Percentiles rank a stretch among this genome's conserved stretches.
Evolutionary conservation across 2,329 filamentous ascomycete genomes (phyloP).

Genomic region (Pseudonectria foliicola): DNA sequence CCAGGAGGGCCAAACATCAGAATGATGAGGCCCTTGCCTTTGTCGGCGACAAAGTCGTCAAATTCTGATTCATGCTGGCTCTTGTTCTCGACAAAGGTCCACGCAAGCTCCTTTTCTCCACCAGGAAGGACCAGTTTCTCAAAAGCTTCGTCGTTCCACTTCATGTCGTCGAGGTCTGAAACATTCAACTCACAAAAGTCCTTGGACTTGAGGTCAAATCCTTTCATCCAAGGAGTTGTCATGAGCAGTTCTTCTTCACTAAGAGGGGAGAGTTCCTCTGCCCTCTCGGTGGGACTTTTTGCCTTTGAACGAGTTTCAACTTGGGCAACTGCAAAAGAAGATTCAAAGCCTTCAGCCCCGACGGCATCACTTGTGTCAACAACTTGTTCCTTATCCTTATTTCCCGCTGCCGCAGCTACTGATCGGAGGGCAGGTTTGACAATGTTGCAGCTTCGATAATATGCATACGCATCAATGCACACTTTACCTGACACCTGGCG

Average conservation of each 20-base stretch:
- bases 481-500: slow-evolving; percentile 21
- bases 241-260: slow-evolving; percentile 30
- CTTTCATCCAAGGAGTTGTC: slow-evolving; percentile 30
- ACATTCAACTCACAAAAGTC: slow-evolving; percentile 16
- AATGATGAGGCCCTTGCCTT: slow-evolving; percentile 37
- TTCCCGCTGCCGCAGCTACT: not conserved
- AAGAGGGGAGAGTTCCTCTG: slow-evolving; percentile 20
- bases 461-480: slow-evolving; percentile 29
- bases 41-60: slow-evolving; percentile 30
- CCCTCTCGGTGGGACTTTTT: slow-evolving; percentile 7
- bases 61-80: slow-evolving; percentile 16
- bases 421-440: slow-evolving; percentile 21
- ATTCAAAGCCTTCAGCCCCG: slow-evolving; percentile 2
- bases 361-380: slow-evolving; percentile 2
- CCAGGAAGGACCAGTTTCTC: slow-evolving; percentile 30
- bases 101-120: slow-evolving; percentile 31
- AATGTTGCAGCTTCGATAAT: slow-evolving; percentile 24
- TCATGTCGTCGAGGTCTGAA: slow-evolving; percentile 12
- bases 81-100: slow-evolving; percentile 32
- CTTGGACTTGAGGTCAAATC: slow-evolving; percentile 31
- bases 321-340: slow-evolving; percentile 5
- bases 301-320: slow-evolving; percentile 4
- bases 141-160: slow-evolving; percentile 31
- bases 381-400: not conserved
- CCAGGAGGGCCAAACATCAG: slow-evolving; percentile 38